Percentiles rank a stretch among this genome's conserved stretches.
These are phyloP conservation scores for Trichoderma guizhouense DNA, from an alignment of 2,329 filamentous ascomycete genomes.

Conservation along the genomic window DNA sequence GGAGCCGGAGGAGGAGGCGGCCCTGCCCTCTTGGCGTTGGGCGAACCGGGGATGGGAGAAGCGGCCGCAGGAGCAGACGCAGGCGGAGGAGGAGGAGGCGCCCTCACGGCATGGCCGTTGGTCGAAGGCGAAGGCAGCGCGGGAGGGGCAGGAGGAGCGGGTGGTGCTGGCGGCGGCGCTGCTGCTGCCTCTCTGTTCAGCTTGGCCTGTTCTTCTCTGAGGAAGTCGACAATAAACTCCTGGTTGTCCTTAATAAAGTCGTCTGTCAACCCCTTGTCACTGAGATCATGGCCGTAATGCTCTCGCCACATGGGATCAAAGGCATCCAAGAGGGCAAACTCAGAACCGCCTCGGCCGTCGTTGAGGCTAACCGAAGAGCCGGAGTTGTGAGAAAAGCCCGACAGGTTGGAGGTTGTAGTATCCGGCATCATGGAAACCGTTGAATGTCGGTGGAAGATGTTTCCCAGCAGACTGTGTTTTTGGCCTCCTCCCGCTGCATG, in stretches of 20 bases:
- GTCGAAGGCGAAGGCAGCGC: constrained; percentile 28
- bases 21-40: constrained; percentile 22
- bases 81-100: constrained; percentile 34
- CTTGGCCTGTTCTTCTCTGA: constrained; percentile 54
- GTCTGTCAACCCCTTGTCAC: constrained; percentile 60
- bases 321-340: constrained; percentile 60
- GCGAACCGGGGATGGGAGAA: constrained; percentile 4
- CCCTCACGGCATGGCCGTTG: constrained; percentile 34
- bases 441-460: constrained; percentile 61
- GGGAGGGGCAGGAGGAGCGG: constrained; percentile 16
- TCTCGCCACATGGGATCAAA: constrained; percentile 64
- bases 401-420: constrained; percentile 45
- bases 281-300: constrained; percentile 62
- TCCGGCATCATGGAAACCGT: constrained; percentile 58
- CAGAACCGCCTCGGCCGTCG: constrained; percentile 45
- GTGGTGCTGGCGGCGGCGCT: constrained; percentile 7
- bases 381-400: constrained; percentile 35
- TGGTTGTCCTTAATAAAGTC: constrained; percentile 67
- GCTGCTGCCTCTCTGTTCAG: constrained; percentile 12
- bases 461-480: constrained; percentile 53
- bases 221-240: constrained; percentile 64
- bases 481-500: constrained; percentile 35
- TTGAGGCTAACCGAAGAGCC: constrained; percentile 47
- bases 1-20: constrained; percentile 46
- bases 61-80: constrained; percentile 18